Evolutionary conservation across 2,329 filamentous ascomycete species (phyloP), one percentile per base, ranked within the genome.

Genomic region (Ophiocordyceps sinensis): DNA sequence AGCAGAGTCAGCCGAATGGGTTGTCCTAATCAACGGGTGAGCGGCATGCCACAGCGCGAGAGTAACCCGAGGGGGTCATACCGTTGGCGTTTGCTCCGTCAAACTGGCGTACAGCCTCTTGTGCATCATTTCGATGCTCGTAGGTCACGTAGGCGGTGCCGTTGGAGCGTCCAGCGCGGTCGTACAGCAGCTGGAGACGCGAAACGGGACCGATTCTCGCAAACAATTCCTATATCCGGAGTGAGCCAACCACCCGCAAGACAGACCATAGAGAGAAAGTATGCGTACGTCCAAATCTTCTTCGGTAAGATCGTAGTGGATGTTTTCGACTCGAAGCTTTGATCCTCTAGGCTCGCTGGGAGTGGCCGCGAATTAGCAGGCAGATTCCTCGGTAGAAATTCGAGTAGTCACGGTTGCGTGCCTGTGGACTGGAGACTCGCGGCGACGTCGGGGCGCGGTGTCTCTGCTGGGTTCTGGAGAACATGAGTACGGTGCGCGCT

Each of bases 61-160:
- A n/a, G 3, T n/a, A 29, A 13, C 13, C 5, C 3, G 9, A 28
- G 23, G 39, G 10, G 23, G 21, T 6, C 44, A 31, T 66, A 71
- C 81, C 82, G 51, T 91, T 88, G 43, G 88, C 88, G 56, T 94
- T 94, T 47, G 87, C 87, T 42, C 85, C 85, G 56, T 95, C 81
- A 55, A 82, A 95, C 52, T 94, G 82, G 41, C 68, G 70, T 42
- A 94, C 73, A 2, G 88, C 88, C 37, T 74, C 69, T 51, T 72
- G 66, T 10, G 88, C 88, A 58, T 94, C 83, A 38, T 75, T 70
- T 39, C 73, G 64, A 42, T 66, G 68, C 49, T 79, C 73, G 62
- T 93, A 94, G 9, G 82, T 88, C 38, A 95, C 82, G 53, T 77
- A 91, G 7, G 87, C 88, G 31, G 81, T 72, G 42, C 88, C 88